Evolutionary conservation across 257 asterid species (phyloP), one percentile per base, ranked within the genome.

Genomic region (Eustoma russellianum): DNA sequence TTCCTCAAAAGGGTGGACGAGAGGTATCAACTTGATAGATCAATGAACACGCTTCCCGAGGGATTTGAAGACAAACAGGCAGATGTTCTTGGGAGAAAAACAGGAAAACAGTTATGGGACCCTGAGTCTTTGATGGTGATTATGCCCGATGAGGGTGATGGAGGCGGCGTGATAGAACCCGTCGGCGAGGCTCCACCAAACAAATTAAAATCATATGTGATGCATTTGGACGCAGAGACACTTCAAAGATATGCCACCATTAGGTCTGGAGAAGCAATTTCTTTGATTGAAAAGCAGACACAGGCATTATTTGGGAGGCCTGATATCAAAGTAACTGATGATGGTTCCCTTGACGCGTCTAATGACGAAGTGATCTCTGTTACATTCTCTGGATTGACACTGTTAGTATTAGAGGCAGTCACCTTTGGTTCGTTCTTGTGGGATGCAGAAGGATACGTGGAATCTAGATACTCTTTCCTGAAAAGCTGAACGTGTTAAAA

Each of bases 1-100:
- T 89, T 89, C 68, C 95, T 89, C 51, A 74, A 83, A 63, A 70
- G 97, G 73, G 97, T 89, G n/a, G 97, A 89, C 43, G 94, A 85
- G 65, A 75, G 97, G 71, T 89, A 80, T 70, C 97, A 89, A 64
- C 94, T 89, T 10, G 97, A 89, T 65, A 77, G 84, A 68, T 77
- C 95, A 14, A 76, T 89, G 97, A 81, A 83, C 77, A 83, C 94
- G 24, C 93, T 87, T 54, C 96, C 98, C 2, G 84, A 81, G 62
- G 89, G 80, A 53, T 81, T 78, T 41, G 79, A 79, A 70, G 82
- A 75, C 9, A 38, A 38, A 38, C 50, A 35, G 49, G 63, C 69
- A 17, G 57, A 61, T 50, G 64, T 49, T n/a, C 80, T 68, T 49
- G 85, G 73, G 18, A 85, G 83, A 34, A 35, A 47, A 33, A 65